Evolutionary conservation across 192 early-diverging fungal genomes (phyloP), one percentile per base, ranked within the genome.

Genomic region (Phlyctochytrium planicorne): DNA sequence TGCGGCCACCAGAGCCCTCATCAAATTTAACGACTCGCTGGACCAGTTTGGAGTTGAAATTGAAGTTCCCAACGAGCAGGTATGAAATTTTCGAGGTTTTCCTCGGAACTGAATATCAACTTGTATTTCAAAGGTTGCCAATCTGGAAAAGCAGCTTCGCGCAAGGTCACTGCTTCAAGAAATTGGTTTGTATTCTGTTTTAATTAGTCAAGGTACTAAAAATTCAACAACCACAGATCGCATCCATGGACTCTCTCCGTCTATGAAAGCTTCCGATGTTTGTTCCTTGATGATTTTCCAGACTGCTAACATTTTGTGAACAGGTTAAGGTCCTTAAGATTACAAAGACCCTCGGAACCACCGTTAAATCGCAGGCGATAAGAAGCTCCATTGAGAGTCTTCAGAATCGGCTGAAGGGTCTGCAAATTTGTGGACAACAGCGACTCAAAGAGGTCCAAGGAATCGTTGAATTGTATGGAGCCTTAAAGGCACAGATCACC

Each of bases 31-130:
- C 25, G 79, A 84, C 30, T 30, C 56, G 0, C 25, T 80, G 37
- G 79, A 80, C 50, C 67, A 69, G 25, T 75, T 80, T 68, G 82
- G 74, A 23, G 73, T 80, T 40, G 77, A 81, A 53, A 62, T 84
- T n/a, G 82, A 84, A 33, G 63, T 84, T 10, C 82, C 82, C 0
- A 77, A 68, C 53, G 53, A 53, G n/a, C 69, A 80, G 55, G 75
- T 78, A 47, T 66, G 70, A 59, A 33, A 57, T 59, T 52, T 14
- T 30, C 30, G n/a, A 6, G 33, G 60, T 24, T 31, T 47, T 47
- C 40, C 6, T 47, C 6, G 40, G 0, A 0, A 61, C n/a, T 29
- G 33, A 25, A 33, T 62, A 33, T 33, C 29, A 23, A 23, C 16
- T 32, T 24, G 17, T 6, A 14, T 6, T 62, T 60, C 47, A 27